A percentile compares a stretch with the other conserved stretches of the same genome.
Evolutionary conservation across 2,329 filamentous ascomycete genomes (phyloP).

Genomic region (Thielaviopsis punctulata): DNA sequence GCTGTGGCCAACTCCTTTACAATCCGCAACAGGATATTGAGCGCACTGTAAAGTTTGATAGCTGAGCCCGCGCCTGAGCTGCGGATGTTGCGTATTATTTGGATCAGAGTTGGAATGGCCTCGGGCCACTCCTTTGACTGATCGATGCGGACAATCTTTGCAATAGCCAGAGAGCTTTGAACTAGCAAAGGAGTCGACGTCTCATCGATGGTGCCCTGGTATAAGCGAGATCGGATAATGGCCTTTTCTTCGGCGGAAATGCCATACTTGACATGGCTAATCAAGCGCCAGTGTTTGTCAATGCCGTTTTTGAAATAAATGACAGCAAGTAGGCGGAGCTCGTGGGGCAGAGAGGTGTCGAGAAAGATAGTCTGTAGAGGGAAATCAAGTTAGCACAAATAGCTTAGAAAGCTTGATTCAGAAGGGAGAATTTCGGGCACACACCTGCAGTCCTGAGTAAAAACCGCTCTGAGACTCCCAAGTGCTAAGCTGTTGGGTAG

Average conservation of each 20-base stretch:
- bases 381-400: not conserved
- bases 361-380: slow-evolving; percentile 53
- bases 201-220: slow-evolving; percentile 64
- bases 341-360: slow-evolving; percentile 55
- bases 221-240: slow-evolving; percentile 54
- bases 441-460: slow-evolving; percentile 51
- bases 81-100: slow-evolving; percentile 41
- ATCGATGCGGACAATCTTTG: slow-evolving; percentile 79
- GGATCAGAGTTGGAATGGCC: slow-evolving; percentile 41
- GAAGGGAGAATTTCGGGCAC: slow-evolving; percentile 3
- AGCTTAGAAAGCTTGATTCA: slow-evolving; percentile 5
- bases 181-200: slow-evolving; percentile 57
- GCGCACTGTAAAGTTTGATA: slow-evolving; percentile 45
- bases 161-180: slow-evolving; percentile 74
- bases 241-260: slow-evolving; percentile 60
- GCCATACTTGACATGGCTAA: slow-evolving; percentile 41
- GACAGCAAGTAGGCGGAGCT: slow-evolving; percentile 74
- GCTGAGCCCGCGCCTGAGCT: slow-evolving; percentile 19
- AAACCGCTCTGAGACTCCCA: slow-evolving; percentile 54
- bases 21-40: slow-evolving; percentile 66
- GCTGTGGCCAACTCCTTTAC: slow-evolving; percentile 83
- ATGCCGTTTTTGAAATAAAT: slow-evolving; percentile 96
- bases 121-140: slow-evolving; percentile 74
- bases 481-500: slow-evolving; percentile 50
- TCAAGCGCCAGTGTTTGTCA: slow-evolving; percentile 75